phyloP scores from a whole-genome alignment of 805 yeast genomes.

The Wickerhamiella azyma region DNA sequence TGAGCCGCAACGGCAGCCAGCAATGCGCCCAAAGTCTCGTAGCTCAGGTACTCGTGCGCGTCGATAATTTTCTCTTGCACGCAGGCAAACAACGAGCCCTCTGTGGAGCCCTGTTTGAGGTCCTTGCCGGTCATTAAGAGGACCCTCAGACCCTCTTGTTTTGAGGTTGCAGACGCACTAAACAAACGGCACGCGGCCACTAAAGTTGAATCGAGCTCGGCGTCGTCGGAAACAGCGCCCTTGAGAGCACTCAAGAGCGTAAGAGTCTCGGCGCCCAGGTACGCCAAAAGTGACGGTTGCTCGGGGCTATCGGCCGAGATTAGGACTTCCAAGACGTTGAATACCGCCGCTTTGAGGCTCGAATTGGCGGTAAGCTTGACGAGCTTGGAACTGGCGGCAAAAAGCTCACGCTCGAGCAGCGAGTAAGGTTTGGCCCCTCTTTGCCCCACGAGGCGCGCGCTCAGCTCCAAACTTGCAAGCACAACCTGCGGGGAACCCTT shows the following conservation, averaged over 20 bases:
- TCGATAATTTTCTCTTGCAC: slow-evolving; percentile 18
- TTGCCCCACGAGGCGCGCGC: slow-evolving; percentile 44
- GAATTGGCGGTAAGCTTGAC: slow-evolving; percentile 41
- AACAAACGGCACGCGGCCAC: slow-evolving; percentile 8
- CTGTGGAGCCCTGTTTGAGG: slow-evolving; percentile 14
- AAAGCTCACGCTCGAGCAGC: slow-evolving; percentile 49
- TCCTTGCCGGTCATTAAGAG: slow-evolving; percentile 25
- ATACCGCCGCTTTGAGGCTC: too few relatives aligned
- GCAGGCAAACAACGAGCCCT: slow-evolving; percentile 18
- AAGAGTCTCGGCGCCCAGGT: slow-evolving; percentile 56
- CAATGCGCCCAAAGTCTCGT: slow-evolving; percentile 9
- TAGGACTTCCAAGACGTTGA: slow-evolving; percentile 39
- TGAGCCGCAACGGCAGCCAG: slow-evolving; percentile 11
- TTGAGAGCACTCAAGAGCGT: slow-evolving; percentile 44
- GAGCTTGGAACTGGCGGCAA: slow-evolving; percentile 39
- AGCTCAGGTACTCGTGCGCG: slow-evolving; percentile 3
- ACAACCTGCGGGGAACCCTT: slow-evolving; percentile 39
- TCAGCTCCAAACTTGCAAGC: slow-evolving; percentile 38
- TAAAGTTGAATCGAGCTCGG: slow-evolving; percentile 11
- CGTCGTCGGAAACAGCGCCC: slow-evolving; percentile 41
- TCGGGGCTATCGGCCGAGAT: slow-evolving; percentile 19
- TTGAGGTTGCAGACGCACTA: slow-evolving; percentile 9
- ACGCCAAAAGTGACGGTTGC: slow-evolving; percentile 63
- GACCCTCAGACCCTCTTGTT: slow-evolving; percentile 30
- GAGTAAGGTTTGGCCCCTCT: too few relatives aligned